Evolutionary conservation across 768 basidiomycete genomes (phyloP), one percentile per base, ranked within the genome.

Genomic region (Suillus paluster): DNA sequence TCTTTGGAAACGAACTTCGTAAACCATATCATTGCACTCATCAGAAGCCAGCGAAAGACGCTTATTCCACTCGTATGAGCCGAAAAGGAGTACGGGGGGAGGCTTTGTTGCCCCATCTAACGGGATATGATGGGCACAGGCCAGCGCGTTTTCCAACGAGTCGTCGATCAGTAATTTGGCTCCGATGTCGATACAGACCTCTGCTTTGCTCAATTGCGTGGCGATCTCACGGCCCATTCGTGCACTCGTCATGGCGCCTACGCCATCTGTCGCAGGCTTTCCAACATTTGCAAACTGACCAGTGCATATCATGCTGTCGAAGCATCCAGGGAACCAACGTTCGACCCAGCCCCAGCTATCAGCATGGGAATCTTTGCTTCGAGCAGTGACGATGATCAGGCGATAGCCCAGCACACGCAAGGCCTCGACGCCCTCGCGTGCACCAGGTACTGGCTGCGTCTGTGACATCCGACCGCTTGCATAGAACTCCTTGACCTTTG

Each of bases 81-180:
- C 92, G 66, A 94, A 93, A 7, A 94, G 79, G 44, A 94, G 73
- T 34, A 90, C 87, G 3, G 81, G 84, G 15, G 83, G 83, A n/a
- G 80, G 77, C 27, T 54, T 50, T 55, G 52, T 42, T 9, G 57
- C 59, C 19, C 42, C 68, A 5, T 45, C 63, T n/a, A 57, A 57
- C 25, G 70, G 50, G 19, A 61, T 42, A 59, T 77, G 46, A 36
- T 70, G 79, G 0, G 79, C 81, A 64, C 87, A 87, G 60, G 85
- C 81, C 30, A 90, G 65, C 41, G 88, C 89, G 72, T 94, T 93
- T 73, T 94, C 92, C 45, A 88, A 68, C 7, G 91, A 92, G 76
- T 94, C 92, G 73, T 94, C 92, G 61, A 94, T 86, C 57, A 94
- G 77, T 42, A 92, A 70, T 44, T 81, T 79, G 12, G 91, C 89